These are phyloP conservation scores for Scheffersomyces cryptocercus DNA, from an alignment of 1,139 yeast species.

Conservation along the genomic window DNA sequence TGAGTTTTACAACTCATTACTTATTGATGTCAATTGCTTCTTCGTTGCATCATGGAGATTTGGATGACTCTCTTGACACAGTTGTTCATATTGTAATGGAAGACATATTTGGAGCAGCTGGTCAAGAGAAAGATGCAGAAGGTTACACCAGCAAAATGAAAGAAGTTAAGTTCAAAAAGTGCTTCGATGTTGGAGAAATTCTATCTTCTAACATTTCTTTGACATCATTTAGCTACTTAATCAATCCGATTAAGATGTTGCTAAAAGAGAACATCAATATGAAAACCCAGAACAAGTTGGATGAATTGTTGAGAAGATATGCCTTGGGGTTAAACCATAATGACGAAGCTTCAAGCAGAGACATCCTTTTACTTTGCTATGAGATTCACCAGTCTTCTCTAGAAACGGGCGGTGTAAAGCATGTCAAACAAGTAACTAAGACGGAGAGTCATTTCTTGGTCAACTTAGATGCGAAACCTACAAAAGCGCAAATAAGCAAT, in stretches of 20 bases:
- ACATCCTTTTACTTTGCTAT: conserved; percentile 69
- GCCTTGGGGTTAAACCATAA: conserved; percentile 79
- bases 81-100: conserved; percentile 82
- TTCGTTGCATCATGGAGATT: conserved; percentile 62
- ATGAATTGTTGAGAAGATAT: conserved; percentile 74
- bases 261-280: conserved; percentile 65
- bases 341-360: conserved; percentile 56
- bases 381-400: conserved; percentile 65
- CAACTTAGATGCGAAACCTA: conserved; percentile 59
- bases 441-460: conserved; percentile 68
- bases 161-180: conserved; percentile 86
- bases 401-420: conserved; percentile 17
- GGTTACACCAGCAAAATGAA: conserved; percentile 85
- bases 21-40: conserved; percentile 57
- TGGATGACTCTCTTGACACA: conserved; percentile 65
- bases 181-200: conserved; percentile 85
- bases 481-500: conserved; percentile 52
- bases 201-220: conserved; percentile 68
- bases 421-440: conserved; percentile 9
- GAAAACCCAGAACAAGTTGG: conserved; percentile 73
- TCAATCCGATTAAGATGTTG: conserved; percentile 71
- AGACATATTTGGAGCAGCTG: conserved; percentile 89
- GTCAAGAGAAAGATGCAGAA: conserved; percentile 93
- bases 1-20: conserved; percentile 83
- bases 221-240: conserved; percentile 55